Evolutionary conservation across 2,329 filamentous ascomycete genomes (phyloP).

Genomic region (Chrysosphaeria jannelii): DNA sequence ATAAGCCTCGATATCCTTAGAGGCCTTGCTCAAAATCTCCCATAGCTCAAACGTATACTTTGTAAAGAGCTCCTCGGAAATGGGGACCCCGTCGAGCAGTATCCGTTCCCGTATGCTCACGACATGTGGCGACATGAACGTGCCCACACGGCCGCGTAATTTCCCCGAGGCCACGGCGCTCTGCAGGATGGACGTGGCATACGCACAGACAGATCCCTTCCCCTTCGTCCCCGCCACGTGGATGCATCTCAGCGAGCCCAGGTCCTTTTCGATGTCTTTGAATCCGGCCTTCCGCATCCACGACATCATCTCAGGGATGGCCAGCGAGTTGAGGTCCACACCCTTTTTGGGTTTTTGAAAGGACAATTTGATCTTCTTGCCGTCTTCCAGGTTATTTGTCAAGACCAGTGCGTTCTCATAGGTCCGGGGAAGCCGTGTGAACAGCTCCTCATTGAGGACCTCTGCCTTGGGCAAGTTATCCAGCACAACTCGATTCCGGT

Average conservation of each 20-base stretch:
- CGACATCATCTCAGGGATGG: conserved; percentile 54
- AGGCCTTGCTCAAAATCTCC: conserved; percentile 23
- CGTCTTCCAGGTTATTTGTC: conserved; percentile 51
- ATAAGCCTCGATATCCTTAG: conserved; percentile 15
- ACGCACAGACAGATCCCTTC: conserved; percentile 44
- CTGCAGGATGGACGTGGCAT: conserved; percentile 27
- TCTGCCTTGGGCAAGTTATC: no score
- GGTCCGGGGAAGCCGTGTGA: conserved; percentile 11
- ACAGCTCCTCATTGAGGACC: no score
- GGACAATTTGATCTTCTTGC: conserved; percentile 30
- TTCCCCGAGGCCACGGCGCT: conserved; percentile 25
- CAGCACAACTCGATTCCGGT: no score
- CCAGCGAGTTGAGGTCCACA: conserved; percentile 32
- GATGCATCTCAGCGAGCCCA: conserved; percentile 31
- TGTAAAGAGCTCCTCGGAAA: conserved; percentile 38
- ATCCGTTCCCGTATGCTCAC: conserved; percentile 65
- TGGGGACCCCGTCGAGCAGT: conserved; percentile 40
- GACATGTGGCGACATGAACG: conserved; percentile 56
- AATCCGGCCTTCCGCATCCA: conserved; percentile 56
- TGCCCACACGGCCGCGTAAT: conserved; percentile 20
- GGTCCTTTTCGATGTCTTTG: conserved; percentile 14
- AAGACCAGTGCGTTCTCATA: conserved; percentile 40
- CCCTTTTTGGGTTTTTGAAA: conserved; percentile 11
- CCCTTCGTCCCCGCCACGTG: conserved; percentile 53
- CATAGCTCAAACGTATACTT: conserved; percentile 62